Evolutionary conservation across 2,329 filamentous ascomycete species (phyloP).

Genomic region (Tolypocladium capitatum): DNA sequence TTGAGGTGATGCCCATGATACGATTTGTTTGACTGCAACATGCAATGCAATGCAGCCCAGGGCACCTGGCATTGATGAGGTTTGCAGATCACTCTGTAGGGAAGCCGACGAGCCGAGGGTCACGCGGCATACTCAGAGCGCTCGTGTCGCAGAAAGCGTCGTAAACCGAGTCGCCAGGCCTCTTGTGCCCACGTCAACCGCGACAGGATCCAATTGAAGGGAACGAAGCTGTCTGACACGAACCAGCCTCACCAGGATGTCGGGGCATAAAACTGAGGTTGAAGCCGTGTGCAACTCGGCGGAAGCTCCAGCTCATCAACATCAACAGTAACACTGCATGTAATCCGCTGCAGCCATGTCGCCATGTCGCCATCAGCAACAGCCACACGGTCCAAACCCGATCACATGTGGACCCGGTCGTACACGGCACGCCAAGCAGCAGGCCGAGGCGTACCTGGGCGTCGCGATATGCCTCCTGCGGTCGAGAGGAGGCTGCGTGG

Average conservation of each 20-base stretch:
- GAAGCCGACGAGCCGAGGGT: background rate
- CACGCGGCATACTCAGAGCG: background rate
- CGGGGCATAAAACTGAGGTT: background rate
- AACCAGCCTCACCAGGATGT: background rate
- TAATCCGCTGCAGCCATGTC: background rate
- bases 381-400: background rate
- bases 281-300: background rate
- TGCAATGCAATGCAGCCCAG: background rate
- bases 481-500: background rate
- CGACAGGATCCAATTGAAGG: background rate
- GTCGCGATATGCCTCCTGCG: constrained; percentile 9
- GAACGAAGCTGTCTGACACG: background rate
- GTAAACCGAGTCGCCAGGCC: background rate
- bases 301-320: background rate
- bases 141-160: background rate
- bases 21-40: background rate
- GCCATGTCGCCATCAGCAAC: background rate
- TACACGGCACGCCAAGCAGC: constrained; percentile 1
- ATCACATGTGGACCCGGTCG: constrained; percentile 1
- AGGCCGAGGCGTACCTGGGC: constrained; percentile 7
- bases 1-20: background rate
- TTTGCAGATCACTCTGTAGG: background rate
- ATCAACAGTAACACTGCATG: background rate
- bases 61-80: background rate
- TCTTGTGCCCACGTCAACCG: background rate